A percentile compares a stretch with the other conserved stretches of the same genome.
Conservation (phyloP, 805 yeast genomes). For the Starmerella asiatica region DNA sequence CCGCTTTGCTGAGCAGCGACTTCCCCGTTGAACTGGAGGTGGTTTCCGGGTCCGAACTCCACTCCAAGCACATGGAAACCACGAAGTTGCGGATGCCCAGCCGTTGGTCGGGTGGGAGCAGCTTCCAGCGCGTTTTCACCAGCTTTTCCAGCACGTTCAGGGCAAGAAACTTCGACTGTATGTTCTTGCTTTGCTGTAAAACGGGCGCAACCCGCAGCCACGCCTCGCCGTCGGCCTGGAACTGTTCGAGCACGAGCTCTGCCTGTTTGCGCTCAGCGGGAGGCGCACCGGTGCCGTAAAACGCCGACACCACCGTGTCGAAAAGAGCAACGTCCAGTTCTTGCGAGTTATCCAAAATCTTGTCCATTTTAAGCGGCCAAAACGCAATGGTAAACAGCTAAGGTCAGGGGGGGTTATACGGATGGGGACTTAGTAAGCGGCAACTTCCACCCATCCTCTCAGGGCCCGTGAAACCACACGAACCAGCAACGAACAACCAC, state of each 20-base stretch:
- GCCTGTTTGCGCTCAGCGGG: constrained; percentile 36
- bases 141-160: constrained; percentile 77
- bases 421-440: too few species aligned
- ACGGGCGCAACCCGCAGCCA: constrained; percentile 92
- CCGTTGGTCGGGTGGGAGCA: constrained; percentile 76
- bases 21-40: constrained; percentile 54
- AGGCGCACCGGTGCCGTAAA: constrained; percentile 54
- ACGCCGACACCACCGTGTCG: constrained; percentile 74
- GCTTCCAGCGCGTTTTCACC: constrained; percentile 86
- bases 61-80: constrained; percentile 81
- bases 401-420: too few species aligned
- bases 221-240: constrained; percentile 88
- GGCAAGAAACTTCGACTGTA: constrained; percentile 88
- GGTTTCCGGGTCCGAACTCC: constrained; percentile 61
- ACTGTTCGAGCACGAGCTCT: constrained; percentile 32
- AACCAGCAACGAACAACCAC: too few species aligned
- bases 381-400: too few species aligned
- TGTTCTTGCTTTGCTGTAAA: constrained; percentile 54
- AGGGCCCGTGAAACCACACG: too few species aligned
- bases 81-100: constrained; percentile 86
- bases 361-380: too few species aligned
- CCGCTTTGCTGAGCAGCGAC: constrained; percentile 82
- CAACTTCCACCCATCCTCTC: too few species aligned
- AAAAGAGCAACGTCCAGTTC: constrained; percentile 68
- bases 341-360: constrained; percentile 69